Evolutionary conservation across 2,329 filamentous ascomycete species (phyloP), one percentile per base, ranked within the genome.

Genomic region (Paecilomyces niveus): DNA sequence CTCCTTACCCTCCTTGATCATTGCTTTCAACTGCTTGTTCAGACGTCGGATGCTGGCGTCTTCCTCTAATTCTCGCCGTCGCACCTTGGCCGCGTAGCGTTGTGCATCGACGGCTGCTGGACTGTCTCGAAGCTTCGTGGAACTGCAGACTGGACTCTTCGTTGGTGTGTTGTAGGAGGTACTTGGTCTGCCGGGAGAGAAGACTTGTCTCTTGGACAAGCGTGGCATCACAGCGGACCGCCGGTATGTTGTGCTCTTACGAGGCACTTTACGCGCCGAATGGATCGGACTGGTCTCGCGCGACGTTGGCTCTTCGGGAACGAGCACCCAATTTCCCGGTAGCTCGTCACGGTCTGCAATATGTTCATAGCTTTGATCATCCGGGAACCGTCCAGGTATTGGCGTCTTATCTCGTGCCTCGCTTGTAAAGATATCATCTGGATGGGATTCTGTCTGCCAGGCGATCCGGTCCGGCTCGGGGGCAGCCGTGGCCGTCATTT

Each of bases 1-100:
- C 72, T 94, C 89, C 65, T 88, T 88, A 0, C 92, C 94, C 73
- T 97, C 88, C 1, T 87, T 82, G 57, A 99, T 95, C 89, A 99
- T 91, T 33, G 87, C 89, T 68, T 89, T 85, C 54, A 97, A 78
- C 65, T 89, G 85, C 54, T 85, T 81, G 70, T 94, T 95, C 74
- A 97, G 86, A 26, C 88, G 84, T 54, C 85, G 86, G 65, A 97
- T 88, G 56, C 88, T 86, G 51, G 87, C 85, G 65, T 97, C 92
- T 7, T 89, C 84, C 65, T 92, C 87, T 53, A 86, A 81, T 66
- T 96, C 91, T 59, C 89, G 89, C 55, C 85, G 84, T 24, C 86
- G 80, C 63, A 88, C 84, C 68, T 85, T 83, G n/a, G 86, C 86
- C 5, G 90, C 86, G 58, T 92, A 84, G 52, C 84, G 83, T 68